Conservation (phyloP, 2,329 filamentous ascomycete genomes). For the Aspergillus sp. region DNA sequence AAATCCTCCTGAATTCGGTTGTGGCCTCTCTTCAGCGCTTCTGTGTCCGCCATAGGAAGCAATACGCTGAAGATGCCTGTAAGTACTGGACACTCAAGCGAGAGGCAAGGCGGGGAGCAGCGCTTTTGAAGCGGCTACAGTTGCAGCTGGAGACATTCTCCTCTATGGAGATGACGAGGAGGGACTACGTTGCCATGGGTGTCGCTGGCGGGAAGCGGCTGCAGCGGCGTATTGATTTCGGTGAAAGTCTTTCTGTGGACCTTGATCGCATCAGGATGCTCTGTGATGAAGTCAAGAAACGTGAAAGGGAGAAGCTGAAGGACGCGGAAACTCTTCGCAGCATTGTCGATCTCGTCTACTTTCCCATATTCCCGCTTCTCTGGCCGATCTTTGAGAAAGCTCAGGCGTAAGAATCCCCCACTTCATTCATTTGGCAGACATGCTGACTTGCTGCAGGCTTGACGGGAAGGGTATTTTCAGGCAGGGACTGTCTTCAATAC, state of each 20-base stretch:
- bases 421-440: too few relatives aligned
- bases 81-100: constrained; percentile 97
- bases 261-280: constrained; percentile 66
- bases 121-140: constrained; percentile 84
- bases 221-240: constrained; percentile 78
- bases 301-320: constrained; percentile 69
- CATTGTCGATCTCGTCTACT: constrained; percentile 83
- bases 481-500: constrained; percentile 44
- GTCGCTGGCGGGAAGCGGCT: constrained; percentile 69
- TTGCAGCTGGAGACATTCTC: constrained; percentile 93
- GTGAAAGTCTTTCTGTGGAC: constrained; percentile 54
- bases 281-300: constrained; percentile 60
- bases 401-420: constrained; percentile 70
- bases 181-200: constrained; percentile 94
- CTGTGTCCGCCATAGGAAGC: constrained; percentile 74
- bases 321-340: constrained; percentile 66
- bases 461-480: constrained; percentile 47
- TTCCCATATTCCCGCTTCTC: constrained; percentile 71
- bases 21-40: constrained; percentile 77
- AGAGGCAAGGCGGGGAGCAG: constrained; percentile 82
- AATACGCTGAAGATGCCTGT: constrained; percentile 86
- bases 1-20: constrained; percentile 76
- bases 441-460: constrained; percentile 28
- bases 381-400: constrained; percentile 72
- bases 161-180: constrained; percentile 90